These are phyloP conservation scores for Macroventuria anomochaeta DNA, from an alignment of 2,329 filamentous ascomycete genomes.

Conservation along the genomic window DNA sequence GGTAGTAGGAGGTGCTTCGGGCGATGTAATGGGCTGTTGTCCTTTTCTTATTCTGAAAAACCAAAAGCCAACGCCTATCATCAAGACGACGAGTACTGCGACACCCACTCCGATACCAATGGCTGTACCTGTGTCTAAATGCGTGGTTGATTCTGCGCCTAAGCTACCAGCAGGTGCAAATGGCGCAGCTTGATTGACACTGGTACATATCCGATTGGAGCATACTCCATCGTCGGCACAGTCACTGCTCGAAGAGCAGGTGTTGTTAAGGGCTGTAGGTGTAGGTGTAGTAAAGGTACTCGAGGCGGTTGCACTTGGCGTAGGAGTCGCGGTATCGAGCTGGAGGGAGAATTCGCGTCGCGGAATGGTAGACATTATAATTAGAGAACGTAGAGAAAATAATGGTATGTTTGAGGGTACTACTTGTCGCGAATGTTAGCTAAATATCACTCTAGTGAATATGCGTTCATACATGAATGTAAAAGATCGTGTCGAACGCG, in stretches of 20 bases:
- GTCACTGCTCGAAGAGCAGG: constrained; percentile 31
- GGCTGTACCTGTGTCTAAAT: constrained; percentile 29
- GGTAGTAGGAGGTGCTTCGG: constrained; percentile 21
- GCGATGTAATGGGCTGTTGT: constrained; percentile 19
- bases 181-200: constrained; percentile 25
- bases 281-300: neutral
- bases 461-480: constrained; percentile 11
- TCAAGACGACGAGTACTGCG: constrained; percentile 26
- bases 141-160: constrained; percentile 23
- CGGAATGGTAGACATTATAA: constrained; percentile 39
- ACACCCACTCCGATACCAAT: constrained; percentile 40
- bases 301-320: constrained; percentile 6
- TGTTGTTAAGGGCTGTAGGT: constrained; percentile 19
- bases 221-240: constrained; percentile 39
- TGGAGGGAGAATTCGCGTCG: constrained; percentile 13
- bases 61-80: constrained; percentile 32
- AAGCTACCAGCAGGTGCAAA: constrained; percentile 24
- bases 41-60: constrained; percentile 28
- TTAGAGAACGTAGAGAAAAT: constrained; percentile 22
- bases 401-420: constrained; percentile 4
- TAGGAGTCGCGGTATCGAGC: constrained; percentile 23
- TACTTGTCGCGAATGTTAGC: neutral
- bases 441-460: neutral
- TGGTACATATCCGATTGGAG: constrained; percentile 28
- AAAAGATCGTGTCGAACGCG: constrained; percentile 16